These are phyloP conservation scores for Tuctoria greenei DNA, from an alignment of 176 grass and related monocot genomes.

Conservation along the genomic window DNA sequence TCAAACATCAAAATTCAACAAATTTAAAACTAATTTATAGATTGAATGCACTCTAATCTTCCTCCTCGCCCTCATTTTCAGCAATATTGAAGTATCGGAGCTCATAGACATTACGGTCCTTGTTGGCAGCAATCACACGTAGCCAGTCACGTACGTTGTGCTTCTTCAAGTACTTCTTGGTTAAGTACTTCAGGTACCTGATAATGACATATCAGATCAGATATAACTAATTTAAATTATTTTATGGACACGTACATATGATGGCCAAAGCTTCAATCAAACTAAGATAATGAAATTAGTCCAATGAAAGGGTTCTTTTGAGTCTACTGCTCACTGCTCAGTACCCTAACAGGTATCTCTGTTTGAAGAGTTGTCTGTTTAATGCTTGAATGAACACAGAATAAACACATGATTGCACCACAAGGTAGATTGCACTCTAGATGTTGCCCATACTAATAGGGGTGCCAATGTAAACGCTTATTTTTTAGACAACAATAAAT, in stretches of 20 bases:
- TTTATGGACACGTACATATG: neutral
- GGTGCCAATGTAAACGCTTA: neutral
- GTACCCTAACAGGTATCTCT: neutral
- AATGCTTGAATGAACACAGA: neutral
- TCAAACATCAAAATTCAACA: neutral
- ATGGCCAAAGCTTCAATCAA: neutral
- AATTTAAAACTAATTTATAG: neutral
- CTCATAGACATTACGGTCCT: conserved; percentile 2
- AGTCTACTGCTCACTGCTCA: neutral
- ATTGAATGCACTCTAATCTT: neutral
- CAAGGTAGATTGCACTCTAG: too few species aligned
- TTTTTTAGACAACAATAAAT: neutral
- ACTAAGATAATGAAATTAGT: neutral
- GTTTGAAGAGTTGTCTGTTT: neutral
- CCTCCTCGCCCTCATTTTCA: neutral
- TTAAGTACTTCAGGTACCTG: conserved; percentile 4
- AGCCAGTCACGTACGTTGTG: neutral
- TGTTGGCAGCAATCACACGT: neutral
- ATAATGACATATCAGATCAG: neutral
- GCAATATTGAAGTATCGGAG: conserved; percentile 1
- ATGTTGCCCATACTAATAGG: neutral
- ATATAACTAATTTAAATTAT: neutral
- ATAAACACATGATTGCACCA: too few species aligned
- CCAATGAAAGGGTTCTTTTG: neutral
- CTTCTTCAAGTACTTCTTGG: conserved; percentile 3